Percentiles rank a stretch among this genome's conserved stretches.
Evolutionary conservation across 2,329 filamentous ascomycete species (phyloP).

Genomic region (Ceratocystis lukuohia): DNA sequence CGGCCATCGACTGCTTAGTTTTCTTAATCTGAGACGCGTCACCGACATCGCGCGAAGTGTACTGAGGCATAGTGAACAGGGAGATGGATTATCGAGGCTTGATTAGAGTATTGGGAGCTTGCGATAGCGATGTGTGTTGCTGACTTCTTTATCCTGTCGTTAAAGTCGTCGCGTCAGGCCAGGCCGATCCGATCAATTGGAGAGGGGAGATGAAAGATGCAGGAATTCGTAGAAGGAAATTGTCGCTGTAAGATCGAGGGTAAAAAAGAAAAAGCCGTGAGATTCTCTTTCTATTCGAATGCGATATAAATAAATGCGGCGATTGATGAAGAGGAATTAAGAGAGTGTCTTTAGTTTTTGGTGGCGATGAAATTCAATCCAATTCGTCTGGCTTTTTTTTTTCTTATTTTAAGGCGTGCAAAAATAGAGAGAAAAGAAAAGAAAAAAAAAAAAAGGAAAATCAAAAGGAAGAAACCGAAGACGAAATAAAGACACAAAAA

Average conservation of each 20-base stretch:
- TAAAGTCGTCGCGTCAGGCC: slow-evolving; percentile 3
- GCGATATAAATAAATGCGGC: not conserved
- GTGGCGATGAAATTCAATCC: not conserved
- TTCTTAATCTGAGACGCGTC: slow-evolving; percentile 61
- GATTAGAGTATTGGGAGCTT: not conserved
- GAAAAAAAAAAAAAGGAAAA: not conserved
- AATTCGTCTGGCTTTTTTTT: not conserved
- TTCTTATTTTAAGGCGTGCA: not conserved
- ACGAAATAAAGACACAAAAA: slow-evolving; percentile 1
- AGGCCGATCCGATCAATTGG: not conserved
- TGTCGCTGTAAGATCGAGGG: not conserved
- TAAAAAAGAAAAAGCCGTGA: not conserved
- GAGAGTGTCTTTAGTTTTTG: not conserved
- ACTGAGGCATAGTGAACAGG: slow-evolving; percentile 44
- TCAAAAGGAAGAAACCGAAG: not conserved
- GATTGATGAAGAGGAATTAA: not conserved
- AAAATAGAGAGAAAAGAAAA: slow-evolving; percentile 1
- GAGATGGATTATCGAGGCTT: not conserved
- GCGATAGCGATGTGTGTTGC: not conserved
- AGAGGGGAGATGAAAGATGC: not conserved
- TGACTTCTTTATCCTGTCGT: not conserved
- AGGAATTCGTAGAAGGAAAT: not conserved
- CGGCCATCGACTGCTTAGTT: slow-evolving; percentile 99
- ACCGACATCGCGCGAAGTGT: slow-evolving; percentile 53
- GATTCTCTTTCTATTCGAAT: not conserved